These are phyloP conservation scores for Trypanosoma cruzi DNA, from an alignment of 208 protist species.

Conservation along the genomic window DNA sequence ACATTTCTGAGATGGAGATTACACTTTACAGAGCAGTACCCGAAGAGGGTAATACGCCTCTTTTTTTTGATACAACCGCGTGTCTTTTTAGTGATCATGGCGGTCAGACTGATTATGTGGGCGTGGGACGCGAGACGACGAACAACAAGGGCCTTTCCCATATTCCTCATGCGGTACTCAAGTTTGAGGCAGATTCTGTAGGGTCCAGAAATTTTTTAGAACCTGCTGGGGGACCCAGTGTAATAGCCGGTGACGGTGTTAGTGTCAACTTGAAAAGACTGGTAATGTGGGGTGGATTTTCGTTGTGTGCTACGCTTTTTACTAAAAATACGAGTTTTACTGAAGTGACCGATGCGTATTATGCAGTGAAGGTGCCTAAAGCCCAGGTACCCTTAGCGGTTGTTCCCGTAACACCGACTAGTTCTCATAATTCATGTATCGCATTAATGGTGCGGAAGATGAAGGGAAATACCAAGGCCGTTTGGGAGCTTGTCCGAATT, in stretches of 20 bases:
- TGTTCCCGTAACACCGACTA: conserved; percentile 45
- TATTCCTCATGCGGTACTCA: conserved; percentile 60
- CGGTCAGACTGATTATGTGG: conserved; percentile 71
- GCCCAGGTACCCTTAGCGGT: conserved; percentile 46
- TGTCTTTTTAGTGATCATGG: conserved; percentile 68
- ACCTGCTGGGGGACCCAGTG: conserved; percentile 33
- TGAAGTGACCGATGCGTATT: conserved; percentile 52
- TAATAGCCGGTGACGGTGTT: conserved; percentile 70
- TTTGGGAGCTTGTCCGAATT: conserved; percentile 81
- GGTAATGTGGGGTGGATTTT: conserved; percentile 46
- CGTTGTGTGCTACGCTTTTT: conserved; percentile 69
- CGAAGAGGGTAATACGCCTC: conserved; percentile 28
- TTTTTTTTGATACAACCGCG: conserved; percentile 80
- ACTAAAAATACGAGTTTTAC: conserved; percentile 33
- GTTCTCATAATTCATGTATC: conserved; percentile 46
- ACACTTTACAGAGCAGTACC: conserved; percentile 68
- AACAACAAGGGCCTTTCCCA: conserved; percentile 62
- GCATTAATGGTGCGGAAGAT: conserved; percentile 72
- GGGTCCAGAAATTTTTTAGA: conserved; percentile 42
- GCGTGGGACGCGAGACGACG: conserved; percentile 54
- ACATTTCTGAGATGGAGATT: conserved; percentile 70
- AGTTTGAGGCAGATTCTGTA: conserved; percentile 35
- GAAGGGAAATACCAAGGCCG: conserved; percentile 39
- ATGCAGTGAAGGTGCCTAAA: conserved; percentile 54
- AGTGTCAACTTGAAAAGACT: conserved; percentile 56